Percentiles rank a stretch among this genome's conserved stretches.
Conservation (phyloP, 192 early-diverging fungal genomes). For the Linderina pennispora region DNA sequence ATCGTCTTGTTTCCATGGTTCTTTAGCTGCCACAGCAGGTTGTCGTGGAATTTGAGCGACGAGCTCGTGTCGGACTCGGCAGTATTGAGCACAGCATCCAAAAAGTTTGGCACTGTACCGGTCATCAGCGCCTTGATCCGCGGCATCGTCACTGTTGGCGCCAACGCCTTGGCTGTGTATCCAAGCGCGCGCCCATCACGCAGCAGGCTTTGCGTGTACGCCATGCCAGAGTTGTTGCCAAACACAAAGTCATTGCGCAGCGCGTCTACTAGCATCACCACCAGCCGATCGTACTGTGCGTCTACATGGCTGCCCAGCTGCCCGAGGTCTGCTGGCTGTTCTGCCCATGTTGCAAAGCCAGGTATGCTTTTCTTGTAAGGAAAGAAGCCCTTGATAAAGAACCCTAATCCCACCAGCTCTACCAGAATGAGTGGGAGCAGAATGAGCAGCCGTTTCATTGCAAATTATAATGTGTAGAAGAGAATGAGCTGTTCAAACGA, state of each 20-base stretch:
- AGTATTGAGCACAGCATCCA: slow-evolving; percentile 80
- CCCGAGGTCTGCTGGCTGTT: slow-evolving; percentile 21
- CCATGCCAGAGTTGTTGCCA: slow-evolving; percentile 57
- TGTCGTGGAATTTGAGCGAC: slow-evolving; percentile 57
- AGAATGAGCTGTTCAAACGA: no score
- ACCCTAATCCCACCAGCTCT: slow-evolving; percentile 57
- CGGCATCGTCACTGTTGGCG: slow-evolving; percentile 78
- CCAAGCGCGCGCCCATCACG: slow-evolving; percentile 32
- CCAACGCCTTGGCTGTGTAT: slow-evolving; percentile 41
- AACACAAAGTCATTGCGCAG: slow-evolving; percentile 71
- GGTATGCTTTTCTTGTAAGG: slow-evolving; percentile 68
- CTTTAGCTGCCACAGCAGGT: slow-evolving; percentile 65
- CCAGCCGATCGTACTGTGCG: slow-evolving; percentile 49
- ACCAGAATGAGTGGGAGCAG: slow-evolving; percentile 23
- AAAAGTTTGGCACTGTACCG: slow-evolving; percentile 66
- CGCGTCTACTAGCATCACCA: slow-evolving; percentile 75
- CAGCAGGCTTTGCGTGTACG: slow-evolving; percentile 55
- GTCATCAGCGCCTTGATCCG: slow-evolving; percentile 78
- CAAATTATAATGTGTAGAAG: no score
- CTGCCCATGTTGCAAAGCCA: slow-evolving; percentile 48
- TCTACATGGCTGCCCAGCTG: no score
- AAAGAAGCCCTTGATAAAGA: slow-evolving; percentile 71
- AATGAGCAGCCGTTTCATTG: slow-evolving; percentile 6
- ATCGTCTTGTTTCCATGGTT: slow-evolving; percentile 48
- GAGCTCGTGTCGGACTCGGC: slow-evolving; percentile 66